Evolutionary conservation across 768 basidiomycete species (phyloP).

Genomic region (Solioccasus polychromus): DNA sequence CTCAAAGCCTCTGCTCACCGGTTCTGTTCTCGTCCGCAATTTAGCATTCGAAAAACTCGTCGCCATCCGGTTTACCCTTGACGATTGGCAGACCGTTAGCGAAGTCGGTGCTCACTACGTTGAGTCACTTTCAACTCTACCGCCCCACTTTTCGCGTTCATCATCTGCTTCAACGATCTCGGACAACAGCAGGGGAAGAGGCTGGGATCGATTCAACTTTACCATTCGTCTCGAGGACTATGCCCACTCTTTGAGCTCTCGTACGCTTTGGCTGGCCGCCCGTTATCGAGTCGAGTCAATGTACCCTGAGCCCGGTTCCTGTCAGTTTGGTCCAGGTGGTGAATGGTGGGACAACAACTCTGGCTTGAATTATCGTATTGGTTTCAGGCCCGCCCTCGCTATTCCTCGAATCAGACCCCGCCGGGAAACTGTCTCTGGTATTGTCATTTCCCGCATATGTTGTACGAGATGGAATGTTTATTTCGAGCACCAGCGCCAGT

Average conservation of each 20-base stretch:
- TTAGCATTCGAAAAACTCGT: conserved; percentile 84
- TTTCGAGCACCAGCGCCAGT: conserved; percentile 8
- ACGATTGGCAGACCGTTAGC: conserved; percentile 90
- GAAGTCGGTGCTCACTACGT: conserved; percentile 66
- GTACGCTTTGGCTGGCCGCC: conserved; percentile 61
- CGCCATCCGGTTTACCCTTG: conserved; percentile 84
- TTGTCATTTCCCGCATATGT: not conserved
- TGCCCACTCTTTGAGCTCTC: conserved; percentile 42
- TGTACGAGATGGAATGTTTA: not conserved
- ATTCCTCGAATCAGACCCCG: too few species aligned
- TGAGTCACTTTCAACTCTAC: conserved; percentile 40
- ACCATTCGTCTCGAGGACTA: conserved; percentile 72
- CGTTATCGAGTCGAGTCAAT: conserved; percentile 40
- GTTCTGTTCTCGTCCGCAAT: conserved; percentile 82
- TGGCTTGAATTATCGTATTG: conserved; percentile 73
- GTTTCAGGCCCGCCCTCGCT: conserved; percentile 46
- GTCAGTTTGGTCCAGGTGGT: conserved; percentile 39
- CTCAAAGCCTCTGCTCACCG: conserved; percentile 48
- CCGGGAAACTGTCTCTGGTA: conserved; percentile 24
- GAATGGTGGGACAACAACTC: conserved; percentile 97
- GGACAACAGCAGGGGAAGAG: conserved; percentile 1
- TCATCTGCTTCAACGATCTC: not conserved
- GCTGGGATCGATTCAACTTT: conserved; percentile 63
- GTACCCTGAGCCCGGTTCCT: conserved; percentile 16
- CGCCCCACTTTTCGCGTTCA: conserved; percentile 20